phyloP scores from a whole-genome alignment of 208 protist genomes.

The Leishmania braziliensis region DNA sequence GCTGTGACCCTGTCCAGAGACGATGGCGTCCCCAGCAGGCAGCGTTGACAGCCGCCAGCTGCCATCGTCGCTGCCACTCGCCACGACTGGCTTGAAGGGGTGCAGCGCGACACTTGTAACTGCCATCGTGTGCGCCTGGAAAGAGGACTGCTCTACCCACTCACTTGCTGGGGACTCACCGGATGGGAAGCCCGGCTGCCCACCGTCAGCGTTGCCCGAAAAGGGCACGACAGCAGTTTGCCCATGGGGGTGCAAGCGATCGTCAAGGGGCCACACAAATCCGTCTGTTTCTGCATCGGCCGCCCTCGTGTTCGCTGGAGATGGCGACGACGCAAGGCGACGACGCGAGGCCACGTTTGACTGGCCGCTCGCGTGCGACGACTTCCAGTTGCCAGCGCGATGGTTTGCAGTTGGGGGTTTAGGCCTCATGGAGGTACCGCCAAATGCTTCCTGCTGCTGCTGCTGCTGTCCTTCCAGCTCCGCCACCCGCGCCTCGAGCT shows the following conservation, averaged over 20 bases:
- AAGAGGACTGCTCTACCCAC: slow-evolving; percentile 71
- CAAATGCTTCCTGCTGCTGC: slow-evolving; percentile 9
- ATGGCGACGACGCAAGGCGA: background rate
- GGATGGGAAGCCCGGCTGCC: background rate
- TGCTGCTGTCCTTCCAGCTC: slow-evolving; percentile 51
- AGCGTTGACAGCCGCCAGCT: slow-evolving; percentile 96
- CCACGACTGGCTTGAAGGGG: slow-evolving; percentile 94
- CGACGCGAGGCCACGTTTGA: slow-evolving; percentile 11
- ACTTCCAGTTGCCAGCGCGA: slow-evolving; percentile 4
- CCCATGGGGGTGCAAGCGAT: slow-evolving; percentile 34
- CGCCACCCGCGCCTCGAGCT: slow-evolving; percentile 70
- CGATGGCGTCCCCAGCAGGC: slow-evolving; percentile 93
- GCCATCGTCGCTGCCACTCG: slow-evolving; percentile 95
- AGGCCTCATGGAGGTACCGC: slow-evolving; percentile 8
- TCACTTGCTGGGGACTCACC: slow-evolving; percentile 29
- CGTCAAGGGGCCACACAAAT: slow-evolving; percentile 79
- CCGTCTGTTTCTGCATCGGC: slow-evolving; percentile 27
- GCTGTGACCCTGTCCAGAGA: slow-evolving; percentile 94
- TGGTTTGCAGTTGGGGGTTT: slow-evolving; percentile 14
- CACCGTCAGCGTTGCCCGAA: background rate
- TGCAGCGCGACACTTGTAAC: slow-evolving; percentile 91
- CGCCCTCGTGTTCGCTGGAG: slow-evolving; percentile 5
- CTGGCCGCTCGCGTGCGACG: background rate
- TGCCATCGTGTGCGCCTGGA: slow-evolving; percentile 88
- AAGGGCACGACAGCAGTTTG: background rate